Percentiles rank a stretch among this genome's conserved stretches.
These are phyloP conservation scores for Gorgonomyces haynaldii DNA, from an alignment of 192 early-diverging fungal species.

Conservation along the genomic window DNA sequence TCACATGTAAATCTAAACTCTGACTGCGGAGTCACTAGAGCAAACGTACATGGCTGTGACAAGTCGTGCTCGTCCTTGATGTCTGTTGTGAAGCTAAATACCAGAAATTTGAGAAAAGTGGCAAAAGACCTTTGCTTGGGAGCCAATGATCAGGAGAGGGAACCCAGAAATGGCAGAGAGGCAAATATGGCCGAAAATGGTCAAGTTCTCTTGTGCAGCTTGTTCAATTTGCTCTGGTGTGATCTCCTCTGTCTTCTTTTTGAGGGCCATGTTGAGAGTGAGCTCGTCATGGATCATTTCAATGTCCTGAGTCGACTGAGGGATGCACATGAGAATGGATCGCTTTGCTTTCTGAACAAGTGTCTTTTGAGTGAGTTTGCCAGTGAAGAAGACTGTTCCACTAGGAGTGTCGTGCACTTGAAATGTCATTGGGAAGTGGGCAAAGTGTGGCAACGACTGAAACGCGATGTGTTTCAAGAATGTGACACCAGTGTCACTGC, in stretches of 20 bases:
- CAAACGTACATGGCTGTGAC: slow-evolving; percentile 13
- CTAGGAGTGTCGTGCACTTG: slow-evolving; percentile 3
- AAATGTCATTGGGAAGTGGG: slow-evolving; percentile 10
- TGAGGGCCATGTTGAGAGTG: background rate
- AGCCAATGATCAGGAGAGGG: slow-evolving; percentile 19
- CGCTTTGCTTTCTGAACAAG: slow-evolving; percentile 3
- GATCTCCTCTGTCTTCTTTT: background rate
- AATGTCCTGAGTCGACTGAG: slow-evolving; percentile 1
- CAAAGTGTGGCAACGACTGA: no score
- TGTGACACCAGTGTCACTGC: no score
- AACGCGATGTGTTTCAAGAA: no score
- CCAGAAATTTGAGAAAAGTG: slow-evolving; percentile 18
- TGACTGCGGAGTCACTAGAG: slow-evolving; percentile 11
- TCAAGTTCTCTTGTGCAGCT: background rate
- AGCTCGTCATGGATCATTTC: background rate
- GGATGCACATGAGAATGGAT: slow-evolving; percentile 4
- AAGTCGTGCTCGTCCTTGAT: slow-evolving; percentile 16
- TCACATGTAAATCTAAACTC: slow-evolving; percentile 18
- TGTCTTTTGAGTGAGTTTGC: slow-evolving; percentile 5
- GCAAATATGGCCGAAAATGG: slow-evolving; percentile 13
- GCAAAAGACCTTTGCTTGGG: slow-evolving; percentile 9
- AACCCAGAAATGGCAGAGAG: slow-evolving; percentile 18
- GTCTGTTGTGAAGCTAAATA: background rate
- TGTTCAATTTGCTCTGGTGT: no score
- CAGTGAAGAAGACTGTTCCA: slow-evolving; percentile 5